Base-by-base conservation (phyloP, 805 yeast species). In the Candida stauntonica region DNA sequence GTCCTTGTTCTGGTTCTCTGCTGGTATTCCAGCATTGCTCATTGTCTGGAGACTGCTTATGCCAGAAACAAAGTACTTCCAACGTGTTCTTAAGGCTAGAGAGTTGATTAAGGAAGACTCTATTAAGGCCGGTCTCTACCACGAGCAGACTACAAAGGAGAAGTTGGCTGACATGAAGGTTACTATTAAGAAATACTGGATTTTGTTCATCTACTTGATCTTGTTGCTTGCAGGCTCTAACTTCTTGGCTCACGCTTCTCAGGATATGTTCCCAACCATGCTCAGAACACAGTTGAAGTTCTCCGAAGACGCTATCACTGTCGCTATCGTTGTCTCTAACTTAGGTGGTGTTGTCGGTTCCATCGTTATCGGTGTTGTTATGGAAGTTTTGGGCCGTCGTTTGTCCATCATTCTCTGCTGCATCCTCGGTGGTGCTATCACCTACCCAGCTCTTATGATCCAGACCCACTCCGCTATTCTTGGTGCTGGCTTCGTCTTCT, bases 201-300 rank as follows among this genome's bases (percentile, higher is more conserved):
- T 80, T 35, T 61, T 76, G 44, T 64, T 77, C 47, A 52, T 72
- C 33, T 82, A 79, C 55, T 61, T 74, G 50, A 72, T 82, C 26
- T 47, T 82, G 12, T 59, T 81, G 52, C 74, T 81, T 77, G 68
- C 84, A 12, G 86, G 82, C 16, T 73, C 79, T 62, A 81, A 81
- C 61, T 82, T 79, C 61, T 68, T 74, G 64, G 73, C 85, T 3
- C 89, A 82, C 50, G 84, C 86, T 1, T 74, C 86, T 6, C 88
- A 82, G 59, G 89, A 82, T 60, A 65, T 82, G 58, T 79, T 70
- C 55, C 85, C 86, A 30, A 78, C 87, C 2, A 64, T 77, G 64
- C 62, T 82, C 35, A 65, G 70, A 29, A 66, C 66, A 21, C 86
- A 81, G 56, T 63, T 75, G 23, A 62, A 54, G 13, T 68, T 66